Evolutionary conservation across 352 stramenopile genomes (phyloP), one percentile per base, ranked within the genome.

Genomic region (Salisapilia sapeloensis): DNA sequence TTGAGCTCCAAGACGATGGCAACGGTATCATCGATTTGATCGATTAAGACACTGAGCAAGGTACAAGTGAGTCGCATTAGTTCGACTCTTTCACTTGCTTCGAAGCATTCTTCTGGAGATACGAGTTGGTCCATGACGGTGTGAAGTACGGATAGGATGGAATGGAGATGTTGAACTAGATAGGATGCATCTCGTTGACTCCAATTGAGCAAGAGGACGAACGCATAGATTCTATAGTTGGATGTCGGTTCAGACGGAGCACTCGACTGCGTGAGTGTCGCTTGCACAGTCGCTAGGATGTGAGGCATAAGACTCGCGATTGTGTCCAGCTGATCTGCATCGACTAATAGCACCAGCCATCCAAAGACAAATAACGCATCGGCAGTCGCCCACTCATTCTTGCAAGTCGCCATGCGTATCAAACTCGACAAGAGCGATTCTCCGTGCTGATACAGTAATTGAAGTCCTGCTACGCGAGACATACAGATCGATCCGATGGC

Each of bases 201-300:
- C n/a, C 63, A 60, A 33, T 85, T 85, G 24, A 85, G 47, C 41
- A 85, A 49, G 38, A 85, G 49, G 17, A 85, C 65, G 8, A 85
- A 53, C 26, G 56, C 53, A 33, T 85, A 85, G 9, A 85, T 52
- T 2, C 65, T 42, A 13, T 80, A 60, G 35, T 85, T 85, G 4
- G 63, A 62, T 14, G 56, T 56, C 29, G 76, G 49, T 24, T 84
- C 57, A 2, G 60, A 56, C 4, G 17, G n/a, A 6, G 40, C 54
- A 33, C 74, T 52, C 16, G 38, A 34, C 4, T 44, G 17, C 17
- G 23, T 25, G 28, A 84, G 26, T 36, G 50, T 57, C 0, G 35
- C 35, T 35, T 77, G 10, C 10, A 28, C 24, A 13, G 13, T 28
- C 13, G 10, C 13, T 13, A 28, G 24, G 10, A 28, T 13, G 13